Conservation (phyloP, 257 asterid species). For the Misopates orontium region DNA sequence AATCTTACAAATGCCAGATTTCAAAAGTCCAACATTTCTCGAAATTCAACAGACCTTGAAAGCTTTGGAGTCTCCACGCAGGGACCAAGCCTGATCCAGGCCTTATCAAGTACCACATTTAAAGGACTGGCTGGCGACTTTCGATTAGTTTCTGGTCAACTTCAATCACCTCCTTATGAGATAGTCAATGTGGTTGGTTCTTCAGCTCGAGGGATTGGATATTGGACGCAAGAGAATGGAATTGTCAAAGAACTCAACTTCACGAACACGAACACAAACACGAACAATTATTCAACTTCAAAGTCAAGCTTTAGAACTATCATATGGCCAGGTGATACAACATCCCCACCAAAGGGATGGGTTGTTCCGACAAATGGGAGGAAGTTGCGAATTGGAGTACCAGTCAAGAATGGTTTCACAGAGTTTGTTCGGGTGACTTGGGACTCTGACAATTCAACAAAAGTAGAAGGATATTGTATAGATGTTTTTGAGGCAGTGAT, state of each 20-base stretch:
- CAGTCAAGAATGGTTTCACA: conserved; percentile 4
- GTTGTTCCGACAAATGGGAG: conserved; percentile 20
- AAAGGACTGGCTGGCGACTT: conserved; percentile 24
- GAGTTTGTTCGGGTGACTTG: conserved; percentile 21
- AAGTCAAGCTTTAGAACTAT: background rate
- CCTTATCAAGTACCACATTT: conserved; percentile 11
- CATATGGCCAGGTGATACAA: conserved; percentile 28
- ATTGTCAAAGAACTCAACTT: background rate
- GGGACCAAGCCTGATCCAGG: conserved; percentile 19
- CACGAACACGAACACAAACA: background rate
- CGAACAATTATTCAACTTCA: background rate
- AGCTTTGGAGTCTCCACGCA: conserved; percentile 7
- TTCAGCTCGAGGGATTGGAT: conserved; percentile 14
- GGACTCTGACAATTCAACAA: conserved; percentile 17
- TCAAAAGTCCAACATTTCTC: background rate
- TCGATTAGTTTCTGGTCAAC: conserved; percentile 18
- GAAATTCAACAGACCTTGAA: background rate
- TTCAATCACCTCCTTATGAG: conserved; percentile 21
- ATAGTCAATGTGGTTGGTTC: conserved; percentile 23
- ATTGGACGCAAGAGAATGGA: conserved; percentile 26
- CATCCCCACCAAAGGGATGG: conserved; percentile 25
- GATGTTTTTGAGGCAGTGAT: conserved; percentile 24
- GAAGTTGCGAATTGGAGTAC: conserved; percentile 18
- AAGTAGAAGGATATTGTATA: conserved; percentile 19
- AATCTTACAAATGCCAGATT: background rate